Evolutionary conservation across 1,284 basidiomycete genomes (phyloP).

Genomic region (Amylostereum areolatum): DNA sequence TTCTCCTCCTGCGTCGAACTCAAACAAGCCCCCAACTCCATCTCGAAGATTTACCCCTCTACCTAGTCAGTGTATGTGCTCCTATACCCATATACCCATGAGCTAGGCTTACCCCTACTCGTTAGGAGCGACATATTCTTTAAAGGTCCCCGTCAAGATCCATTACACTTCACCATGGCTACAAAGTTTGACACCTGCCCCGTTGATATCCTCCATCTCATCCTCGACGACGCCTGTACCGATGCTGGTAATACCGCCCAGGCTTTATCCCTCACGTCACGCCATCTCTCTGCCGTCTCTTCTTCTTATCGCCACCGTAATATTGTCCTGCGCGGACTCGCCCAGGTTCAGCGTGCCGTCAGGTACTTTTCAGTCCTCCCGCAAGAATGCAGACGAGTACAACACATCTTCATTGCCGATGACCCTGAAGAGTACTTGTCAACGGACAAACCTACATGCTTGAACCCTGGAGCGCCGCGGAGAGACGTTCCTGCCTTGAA

Average conservation of each 20-base stretch:
- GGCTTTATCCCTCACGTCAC: neutral
- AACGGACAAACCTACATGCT: neutral
- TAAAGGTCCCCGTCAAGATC: no score
- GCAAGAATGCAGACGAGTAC: neutral
- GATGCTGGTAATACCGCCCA: neutral
- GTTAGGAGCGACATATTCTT: no score
- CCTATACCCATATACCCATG: no score
- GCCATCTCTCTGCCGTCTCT: neutral
- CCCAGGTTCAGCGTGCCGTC: neutral
- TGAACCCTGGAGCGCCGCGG: neutral
- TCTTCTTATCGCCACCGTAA: neutral
- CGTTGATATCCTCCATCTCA: neutral
- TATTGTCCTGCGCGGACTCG: neutral
- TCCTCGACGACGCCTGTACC: neutral
- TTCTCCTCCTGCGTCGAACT: no score
- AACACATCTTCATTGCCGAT: neutral
- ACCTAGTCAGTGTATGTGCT: no score
- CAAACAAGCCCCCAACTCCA: no score
- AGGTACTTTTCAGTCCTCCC: neutral
- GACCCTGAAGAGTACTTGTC: neutral
- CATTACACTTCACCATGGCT: no score
- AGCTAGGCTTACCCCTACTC: no score
- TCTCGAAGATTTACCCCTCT: no score
- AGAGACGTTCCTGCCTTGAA: neutral
- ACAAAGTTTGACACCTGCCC: neutral